Conservation (phyloP, 1,284 basidiomycete genomes). For the Cronartium ribicola region DNA sequence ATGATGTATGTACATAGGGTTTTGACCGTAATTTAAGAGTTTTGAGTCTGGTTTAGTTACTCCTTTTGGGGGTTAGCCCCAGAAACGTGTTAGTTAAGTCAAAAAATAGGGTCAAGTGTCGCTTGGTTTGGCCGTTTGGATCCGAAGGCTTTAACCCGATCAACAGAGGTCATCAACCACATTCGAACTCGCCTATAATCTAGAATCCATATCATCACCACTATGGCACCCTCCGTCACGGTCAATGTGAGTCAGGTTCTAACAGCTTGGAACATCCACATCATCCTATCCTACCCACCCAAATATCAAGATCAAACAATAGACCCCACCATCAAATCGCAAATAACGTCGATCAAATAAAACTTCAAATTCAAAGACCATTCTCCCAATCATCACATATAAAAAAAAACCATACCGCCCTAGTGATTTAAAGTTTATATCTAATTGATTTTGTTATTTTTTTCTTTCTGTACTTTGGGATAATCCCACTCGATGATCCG, state of each 20-base stretch:
- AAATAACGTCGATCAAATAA: not conserved
- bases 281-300: not conserved
- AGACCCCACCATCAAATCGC: not conserved
- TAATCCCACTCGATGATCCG: not conserved
- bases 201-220: not conserved
- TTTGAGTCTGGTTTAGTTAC: too few species aligned
- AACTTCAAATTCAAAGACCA: not conserved
- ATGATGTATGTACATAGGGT: too few species aligned
- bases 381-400: not conserved
- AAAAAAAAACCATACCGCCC: not conserved
- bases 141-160: too few species aligned
- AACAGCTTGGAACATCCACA: not conserved
- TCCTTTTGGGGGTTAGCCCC: too few species aligned
- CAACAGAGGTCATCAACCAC: too few species aligned
- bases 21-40: too few species aligned
- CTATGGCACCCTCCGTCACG: slow-evolving; percentile 25
- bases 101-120: too few species aligned
- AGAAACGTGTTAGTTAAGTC: too few species aligned
- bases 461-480: not conserved
- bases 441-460: not conserved
- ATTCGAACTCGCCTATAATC: too few species aligned
- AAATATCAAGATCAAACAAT: not conserved
- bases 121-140: too few species aligned
- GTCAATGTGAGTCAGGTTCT: slow-evolving; percentile 21
- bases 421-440: not conserved